Conservation (phyloP, 306 rosid species). For the Rosa chinensis region DNA sequence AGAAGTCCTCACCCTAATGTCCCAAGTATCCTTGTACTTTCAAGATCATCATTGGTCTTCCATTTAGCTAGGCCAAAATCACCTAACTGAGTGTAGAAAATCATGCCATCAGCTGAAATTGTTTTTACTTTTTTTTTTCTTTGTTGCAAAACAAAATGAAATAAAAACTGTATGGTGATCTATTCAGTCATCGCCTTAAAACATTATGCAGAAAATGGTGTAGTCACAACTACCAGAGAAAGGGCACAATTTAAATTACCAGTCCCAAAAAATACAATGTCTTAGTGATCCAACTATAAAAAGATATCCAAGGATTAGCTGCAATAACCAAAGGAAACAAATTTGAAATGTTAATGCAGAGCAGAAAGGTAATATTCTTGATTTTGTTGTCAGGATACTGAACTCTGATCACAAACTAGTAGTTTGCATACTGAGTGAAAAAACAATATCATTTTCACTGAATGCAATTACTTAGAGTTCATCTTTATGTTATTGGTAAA, state of each 20-base stretch:
- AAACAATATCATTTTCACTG: background rate
- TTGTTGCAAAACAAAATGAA: background rate
- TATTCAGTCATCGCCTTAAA: background rate
- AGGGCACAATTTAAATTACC: background rate
- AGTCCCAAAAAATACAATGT: background rate
- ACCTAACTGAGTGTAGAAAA: slow-evolving; percentile 54
- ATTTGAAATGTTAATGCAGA: background rate
- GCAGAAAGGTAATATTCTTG: too few relatives aligned
- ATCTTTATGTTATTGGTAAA: background rate
- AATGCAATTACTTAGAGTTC: background rate
- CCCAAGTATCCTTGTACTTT: slow-evolving; percentile 70
- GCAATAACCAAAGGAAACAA: background rate
- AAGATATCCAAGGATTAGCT: background rate
- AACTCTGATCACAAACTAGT: background rate
- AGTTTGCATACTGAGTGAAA: background rate
- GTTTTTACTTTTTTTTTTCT: background rate
- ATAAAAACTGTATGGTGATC: background rate
- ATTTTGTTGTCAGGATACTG: background rate
- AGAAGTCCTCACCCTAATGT: slow-evolving; percentile 67
- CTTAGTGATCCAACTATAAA: background rate
- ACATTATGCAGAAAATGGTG: background rate
- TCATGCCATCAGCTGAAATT: slow-evolving; percentile 17
- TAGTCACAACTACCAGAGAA: background rate
- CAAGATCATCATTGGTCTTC: slow-evolving; percentile 52
- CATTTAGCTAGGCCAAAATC: slow-evolving; percentile 92